A percentile compares a stretch with the other conserved stretches of the same genome.
Conservation (phyloP, 306 rosid species). For the Quercus robur region DNA sequence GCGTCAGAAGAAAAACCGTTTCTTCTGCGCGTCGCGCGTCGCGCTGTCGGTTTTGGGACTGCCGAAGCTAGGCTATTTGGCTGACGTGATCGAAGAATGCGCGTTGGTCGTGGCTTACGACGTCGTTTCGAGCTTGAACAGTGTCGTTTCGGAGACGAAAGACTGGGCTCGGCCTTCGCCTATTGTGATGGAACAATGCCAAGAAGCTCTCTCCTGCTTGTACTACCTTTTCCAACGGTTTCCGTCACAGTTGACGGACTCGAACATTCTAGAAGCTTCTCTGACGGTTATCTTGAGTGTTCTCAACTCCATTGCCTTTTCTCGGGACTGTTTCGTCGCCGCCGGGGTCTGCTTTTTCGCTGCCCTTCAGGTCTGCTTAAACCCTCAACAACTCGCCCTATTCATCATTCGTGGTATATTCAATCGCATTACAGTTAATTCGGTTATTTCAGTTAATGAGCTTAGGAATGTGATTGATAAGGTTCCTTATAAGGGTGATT, state of each 20-base stretch:
- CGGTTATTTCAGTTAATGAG: slow-evolving; percentile 19
- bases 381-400: slow-evolving; percentile 68
- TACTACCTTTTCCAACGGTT: slow-evolving; percentile 89
- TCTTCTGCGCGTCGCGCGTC: slow-evolving; percentile 63
- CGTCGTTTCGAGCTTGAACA: slow-evolving; percentile 41
- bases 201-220: slow-evolving; percentile 89
- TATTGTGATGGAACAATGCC: slow-evolving; percentile 92
- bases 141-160: slow-evolving; percentile 54
- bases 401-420: slow-evolving; percentile 61
- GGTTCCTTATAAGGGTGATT: slow-evolving; percentile 59
- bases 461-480: slow-evolving; percentile 38
- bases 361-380: slow-evolving; percentile 66
- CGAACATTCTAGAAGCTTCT: slow-evolving; percentile 45
- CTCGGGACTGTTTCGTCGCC: slow-evolving; percentile 90
- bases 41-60: slow-evolving; percentile 69
- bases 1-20: neutral
- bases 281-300: slow-evolving; percentile 52
- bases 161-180: slow-evolving; percentile 75
- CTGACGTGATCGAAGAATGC: slow-evolving; percentile 59
- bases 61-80: slow-evolving; percentile 73
- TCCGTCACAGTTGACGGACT: slow-evolving; percentile 46
- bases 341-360: slow-evolving; percentile 91
- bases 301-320: slow-evolving; percentile 58
- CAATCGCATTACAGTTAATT: slow-evolving; percentile 27
- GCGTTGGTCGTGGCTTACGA: slow-evolving; percentile 62